Evolutionary conservation across 495 filamentous ascomycete species (phyloP).

Genomic region (Pyronema omphalodes): DNA sequence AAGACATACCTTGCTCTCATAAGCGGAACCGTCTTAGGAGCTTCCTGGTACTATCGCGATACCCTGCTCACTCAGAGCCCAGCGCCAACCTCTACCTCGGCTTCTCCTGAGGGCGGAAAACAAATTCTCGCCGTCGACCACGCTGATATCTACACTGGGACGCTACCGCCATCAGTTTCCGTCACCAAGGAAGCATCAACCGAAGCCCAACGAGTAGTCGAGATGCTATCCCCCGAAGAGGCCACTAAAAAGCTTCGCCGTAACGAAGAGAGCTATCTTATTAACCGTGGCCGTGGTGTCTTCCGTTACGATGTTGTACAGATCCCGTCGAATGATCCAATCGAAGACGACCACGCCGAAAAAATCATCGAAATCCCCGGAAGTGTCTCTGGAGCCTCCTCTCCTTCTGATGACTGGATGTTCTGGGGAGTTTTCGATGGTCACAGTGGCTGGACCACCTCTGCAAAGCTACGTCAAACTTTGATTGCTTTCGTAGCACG

Average conservation of each 20-base stretch:
- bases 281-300: slow-evolving; percentile 78
- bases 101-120: slow-evolving; percentile 7
- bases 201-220: slow-evolving; percentile 63
- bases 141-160: slow-evolving; percentile 66
- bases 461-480: slow-evolving; percentile 81
- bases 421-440: slow-evolving; percentile 99
- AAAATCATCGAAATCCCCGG: slow-evolving; percentile 81
- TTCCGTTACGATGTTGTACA: slow-evolving; percentile 92
- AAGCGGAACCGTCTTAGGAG: slow-evolving; percentile 20
- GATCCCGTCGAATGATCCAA: slow-evolving; percentile 87
- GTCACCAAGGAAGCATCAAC: slow-evolving; percentile 56
- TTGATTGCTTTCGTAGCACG: slow-evolving; percentile 83
- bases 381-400: slow-evolving; percentile 29
- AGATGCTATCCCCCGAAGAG: slow-evolving; percentile 94
- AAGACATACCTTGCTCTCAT: slow-evolving; percentile 17
- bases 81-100: neutral
- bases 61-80: slow-evolving; percentile 8
- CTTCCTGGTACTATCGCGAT: slow-evolving; percentile 20
- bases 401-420: slow-evolving; percentile 68
- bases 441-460: slow-evolving; percentile 83
- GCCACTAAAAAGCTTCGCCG: slow-evolving; percentile 73
- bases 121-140: slow-evolving; percentile 58
- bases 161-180: slow-evolving; percentile 60
- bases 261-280: slow-evolving; percentile 77
- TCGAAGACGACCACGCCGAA: slow-evolving; percentile 95